These are phyloP conservation scores for Coemansia sp. DNA, from an alignment of 192 early-diverging fungal species.

Conservation along the genomic window DNA sequence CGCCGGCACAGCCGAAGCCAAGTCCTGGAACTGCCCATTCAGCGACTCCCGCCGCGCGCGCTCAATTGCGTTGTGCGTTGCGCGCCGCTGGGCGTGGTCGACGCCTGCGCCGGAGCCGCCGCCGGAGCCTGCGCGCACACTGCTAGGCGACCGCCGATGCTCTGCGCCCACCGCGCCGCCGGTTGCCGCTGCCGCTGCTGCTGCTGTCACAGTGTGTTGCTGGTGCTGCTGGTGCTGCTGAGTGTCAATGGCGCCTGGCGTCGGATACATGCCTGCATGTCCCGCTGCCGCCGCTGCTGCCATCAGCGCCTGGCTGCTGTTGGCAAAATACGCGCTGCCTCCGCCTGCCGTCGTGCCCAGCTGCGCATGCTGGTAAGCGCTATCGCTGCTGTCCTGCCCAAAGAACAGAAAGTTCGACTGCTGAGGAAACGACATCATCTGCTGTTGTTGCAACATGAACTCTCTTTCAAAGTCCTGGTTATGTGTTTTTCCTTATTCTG, in stretches of 20 bases:
- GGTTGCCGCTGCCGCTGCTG: constrained; percentile 29
- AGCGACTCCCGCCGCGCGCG: constrained; percentile 77
- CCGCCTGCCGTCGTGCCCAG: constrained; percentile 3
- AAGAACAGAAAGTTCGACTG: constrained; percentile 40
- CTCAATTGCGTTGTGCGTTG: constrained; percentile 80
- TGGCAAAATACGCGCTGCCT: constrained; percentile 25
- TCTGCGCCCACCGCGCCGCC: constrained; percentile 32
- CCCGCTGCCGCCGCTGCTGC: constrained; percentile 15
- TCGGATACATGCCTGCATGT: constrained; percentile 28
- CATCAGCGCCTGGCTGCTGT: constrained; percentile 14
- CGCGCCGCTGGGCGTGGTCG: constrained; percentile 64
- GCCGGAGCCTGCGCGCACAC: constrained; percentile 6
- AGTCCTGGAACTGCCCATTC: constrained; percentile 78
- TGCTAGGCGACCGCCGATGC: constrained; percentile 47
- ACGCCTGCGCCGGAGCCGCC: constrained; percentile 18
- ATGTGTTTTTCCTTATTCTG: background rate
- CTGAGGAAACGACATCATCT: constrained; percentile 34
- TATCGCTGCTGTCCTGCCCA: constrained; percentile 11
- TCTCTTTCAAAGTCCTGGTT: background rate
- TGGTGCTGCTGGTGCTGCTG: constrained; percentile 14
- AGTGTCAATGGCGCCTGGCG: background rate
- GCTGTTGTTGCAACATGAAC: constrained; percentile 1
- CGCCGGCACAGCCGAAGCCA: constrained; percentile 76
- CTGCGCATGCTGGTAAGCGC: constrained; percentile 7
- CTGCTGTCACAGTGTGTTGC: background rate